Conservation (phyloP, 495 filamentous ascomycete genomes). For the Friedmanniomyces simplex region DNA sequence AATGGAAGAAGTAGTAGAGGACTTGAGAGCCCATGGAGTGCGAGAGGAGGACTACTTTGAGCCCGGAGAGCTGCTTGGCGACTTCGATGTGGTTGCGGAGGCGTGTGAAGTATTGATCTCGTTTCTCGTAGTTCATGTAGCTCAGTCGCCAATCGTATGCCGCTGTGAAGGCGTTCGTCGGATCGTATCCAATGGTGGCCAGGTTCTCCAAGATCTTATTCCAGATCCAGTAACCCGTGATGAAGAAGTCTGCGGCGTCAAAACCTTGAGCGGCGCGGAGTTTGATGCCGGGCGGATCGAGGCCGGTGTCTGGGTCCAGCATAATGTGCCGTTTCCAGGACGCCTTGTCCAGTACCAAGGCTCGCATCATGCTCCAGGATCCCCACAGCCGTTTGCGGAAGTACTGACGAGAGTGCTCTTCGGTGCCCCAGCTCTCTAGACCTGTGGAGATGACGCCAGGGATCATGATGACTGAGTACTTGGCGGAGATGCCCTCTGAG, state of each 20-base stretch:
- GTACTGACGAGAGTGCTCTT: constrained; percentile 67
- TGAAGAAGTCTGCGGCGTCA: constrained; percentile 96
- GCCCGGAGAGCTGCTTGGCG: constrained; percentile 52
- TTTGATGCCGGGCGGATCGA: constrained; percentile 90
- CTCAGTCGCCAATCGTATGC: constrained; percentile 98
- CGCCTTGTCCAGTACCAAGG: constrained; percentile 83
- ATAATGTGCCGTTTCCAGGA: constrained; percentile 95
- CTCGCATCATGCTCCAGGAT: constrained; percentile 96
- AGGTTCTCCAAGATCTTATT: constrained; percentile 96
- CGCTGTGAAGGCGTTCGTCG: constrained; percentile 87
- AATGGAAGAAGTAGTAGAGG: constrained; percentile 93
- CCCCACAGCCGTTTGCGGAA: constrained; percentile 93
- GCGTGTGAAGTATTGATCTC: constrained; percentile 87
- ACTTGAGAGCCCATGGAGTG: constrained; percentile 98
- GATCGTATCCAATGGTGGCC: constrained; percentile 90
- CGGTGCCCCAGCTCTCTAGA: constrained; percentile 91
- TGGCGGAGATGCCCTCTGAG: constrained; percentile 68
- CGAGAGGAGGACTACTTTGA: constrained; percentile 79
- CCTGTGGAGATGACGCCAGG: constrained; percentile 97
- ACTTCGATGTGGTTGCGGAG: constrained; percentile 85
- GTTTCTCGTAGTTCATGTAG: constrained; percentile 73
- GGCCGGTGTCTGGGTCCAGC: constrained; percentile 80
- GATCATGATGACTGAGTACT: constrained; percentile 91
- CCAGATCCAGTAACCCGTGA: constrained; percentile 96
- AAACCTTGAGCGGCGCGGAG: constrained; percentile 92